phyloP scores from a whole-genome alignment of 192 early-diverging fungal genomes.

The Umbelopsis sp. region DNA sequence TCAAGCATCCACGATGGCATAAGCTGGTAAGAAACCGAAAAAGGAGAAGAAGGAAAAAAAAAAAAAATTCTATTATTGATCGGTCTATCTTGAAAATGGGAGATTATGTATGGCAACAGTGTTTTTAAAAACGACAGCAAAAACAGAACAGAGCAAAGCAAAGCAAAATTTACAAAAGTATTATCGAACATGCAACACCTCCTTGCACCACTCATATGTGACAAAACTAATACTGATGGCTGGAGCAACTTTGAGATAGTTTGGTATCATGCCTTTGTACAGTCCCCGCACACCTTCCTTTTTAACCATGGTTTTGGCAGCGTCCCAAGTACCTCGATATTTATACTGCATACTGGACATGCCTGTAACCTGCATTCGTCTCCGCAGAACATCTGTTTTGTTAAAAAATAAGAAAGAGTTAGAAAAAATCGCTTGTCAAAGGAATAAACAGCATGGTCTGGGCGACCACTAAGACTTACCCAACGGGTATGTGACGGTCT shows the following conservation, averaged over 20 bases:
- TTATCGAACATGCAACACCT: conserved; percentile 53
- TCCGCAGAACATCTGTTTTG: conserved; percentile 64
- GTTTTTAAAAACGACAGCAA: not conserved
- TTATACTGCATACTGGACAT: conserved; percentile 71
- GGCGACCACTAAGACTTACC: not conserved
- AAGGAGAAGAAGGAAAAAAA: not conserved
- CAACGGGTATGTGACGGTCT: conserved; percentile 81
- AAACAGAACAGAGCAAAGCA: not conserved
- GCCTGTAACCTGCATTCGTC: conserved; percentile 79
- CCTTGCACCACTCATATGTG: conserved; percentile 80
- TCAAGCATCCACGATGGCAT: conserved; percentile 12
- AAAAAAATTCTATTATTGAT: conserved; percentile 15
- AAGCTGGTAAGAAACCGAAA: not conserved
- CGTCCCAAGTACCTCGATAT: conserved; percentile 76
- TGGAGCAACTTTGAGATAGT: conserved; percentile 85
- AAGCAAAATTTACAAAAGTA: not conserved
- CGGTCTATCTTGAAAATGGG: not conserved
- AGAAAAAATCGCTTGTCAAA: too few species aligned
- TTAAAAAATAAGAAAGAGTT: too few species aligned
- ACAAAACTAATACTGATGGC: conserved; percentile 85
- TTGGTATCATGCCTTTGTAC: conserved; percentile 80
- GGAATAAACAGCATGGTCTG: too few species aligned
- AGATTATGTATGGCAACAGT: not conserved
- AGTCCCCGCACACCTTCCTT: conserved; percentile 73
- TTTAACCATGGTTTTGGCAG: conserved; percentile 52